Evolutionary conservation across 164 flowering plant species (phyloP), one percentile per base, ranked within the genome.

Genomic region (Echeveria elegans): DNA sequence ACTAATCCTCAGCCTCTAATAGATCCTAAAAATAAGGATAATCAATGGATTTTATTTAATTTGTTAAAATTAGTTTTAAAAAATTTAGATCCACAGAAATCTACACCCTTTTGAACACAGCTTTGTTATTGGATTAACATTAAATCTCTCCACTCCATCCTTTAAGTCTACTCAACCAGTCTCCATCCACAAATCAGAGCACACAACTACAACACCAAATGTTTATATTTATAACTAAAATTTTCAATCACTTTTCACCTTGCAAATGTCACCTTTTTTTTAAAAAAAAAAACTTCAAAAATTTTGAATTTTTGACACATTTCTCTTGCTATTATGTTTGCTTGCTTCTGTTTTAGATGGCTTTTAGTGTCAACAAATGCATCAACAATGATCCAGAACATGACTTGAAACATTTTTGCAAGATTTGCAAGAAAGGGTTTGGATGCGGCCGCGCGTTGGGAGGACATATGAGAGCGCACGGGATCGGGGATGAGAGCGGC

Each of bases 391-490:
- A 52, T 52, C 58, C 21, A 6, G 58, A 52, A 23, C 58, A 72
- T 66, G 66, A 34, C 70, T 86, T 83, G 66, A 94, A 94, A 74
- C 84, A 88, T 68, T 84, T 77, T 70, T 94, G 99, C 64, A 86
- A 78, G 60, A 82, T 91, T 64, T 94, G 99, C 79, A 89, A 85
- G 81, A 94, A 85, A 67, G 99, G 97, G 6, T 94, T 94, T 65
- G 82, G 83, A 21, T 91, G 99, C 70, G 99, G 97, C 10, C 77
- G 99, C 63, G 99, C 97, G 16, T 77, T 94, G 0, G 99, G 99
- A 1, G 97, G 99, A 6, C 99, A 94, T 78, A 94, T 91, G 99
- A 81, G 97, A 74, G 96, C 97, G 6, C 99, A 94, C 70, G 98
- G 98, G 3, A 88, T 90, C 1, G 94, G 90, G 6, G 96, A 83